These are phyloP conservation scores for Quercus suber DNA, from an alignment of 306 rosid genomes.

Conservation along the genomic window DNA sequence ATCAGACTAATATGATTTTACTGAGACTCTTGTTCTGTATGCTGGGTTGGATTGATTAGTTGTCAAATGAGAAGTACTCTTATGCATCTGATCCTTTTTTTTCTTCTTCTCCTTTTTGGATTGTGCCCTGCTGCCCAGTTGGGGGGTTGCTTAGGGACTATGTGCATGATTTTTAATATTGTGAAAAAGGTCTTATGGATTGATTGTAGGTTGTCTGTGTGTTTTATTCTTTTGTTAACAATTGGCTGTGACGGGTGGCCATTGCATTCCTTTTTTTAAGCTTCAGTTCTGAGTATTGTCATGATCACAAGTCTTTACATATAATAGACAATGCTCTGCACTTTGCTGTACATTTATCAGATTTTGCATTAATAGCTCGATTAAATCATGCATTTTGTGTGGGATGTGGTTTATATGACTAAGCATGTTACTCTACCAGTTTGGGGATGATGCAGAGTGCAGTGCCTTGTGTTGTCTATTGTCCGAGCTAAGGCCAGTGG, in stretches of 20 bases:
- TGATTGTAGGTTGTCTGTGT: not conserved
- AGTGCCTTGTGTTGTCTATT: conserved; percentile 72
- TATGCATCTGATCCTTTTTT: conserved; percentile 3
- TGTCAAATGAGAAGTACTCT: conserved; percentile 1
- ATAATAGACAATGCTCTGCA: not conserved
- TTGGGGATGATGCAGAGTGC: conserved; percentile 82
- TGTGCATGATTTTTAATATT: not conserved
- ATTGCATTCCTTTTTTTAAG: not conserved
- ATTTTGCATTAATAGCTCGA: conserved; percentile 12
- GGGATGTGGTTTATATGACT: not conserved
- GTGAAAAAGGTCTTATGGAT: not conserved
- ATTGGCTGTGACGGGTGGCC: not conserved
- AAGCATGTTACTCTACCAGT: conserved; percentile 46
- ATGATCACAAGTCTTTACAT: not conserved
- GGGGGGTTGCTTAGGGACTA: not conserved
- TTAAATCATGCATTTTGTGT: not conserved
- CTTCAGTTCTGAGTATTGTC: not conserved
- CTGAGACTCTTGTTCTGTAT: conserved; percentile 1
- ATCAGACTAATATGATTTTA: not conserved
- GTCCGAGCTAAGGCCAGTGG: conserved; percentile 93
- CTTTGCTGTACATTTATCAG: not conserved
- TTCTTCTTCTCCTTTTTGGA: not conserved
- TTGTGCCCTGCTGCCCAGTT: not conserved
- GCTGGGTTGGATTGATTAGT: conserved; percentile 8
- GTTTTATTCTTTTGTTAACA: not conserved